Evolutionary conservation across 1,139 yeast species (phyloP), one percentile per base, ranked within the genome.

Genomic region (Debaryomyces subglobosus): DNA sequence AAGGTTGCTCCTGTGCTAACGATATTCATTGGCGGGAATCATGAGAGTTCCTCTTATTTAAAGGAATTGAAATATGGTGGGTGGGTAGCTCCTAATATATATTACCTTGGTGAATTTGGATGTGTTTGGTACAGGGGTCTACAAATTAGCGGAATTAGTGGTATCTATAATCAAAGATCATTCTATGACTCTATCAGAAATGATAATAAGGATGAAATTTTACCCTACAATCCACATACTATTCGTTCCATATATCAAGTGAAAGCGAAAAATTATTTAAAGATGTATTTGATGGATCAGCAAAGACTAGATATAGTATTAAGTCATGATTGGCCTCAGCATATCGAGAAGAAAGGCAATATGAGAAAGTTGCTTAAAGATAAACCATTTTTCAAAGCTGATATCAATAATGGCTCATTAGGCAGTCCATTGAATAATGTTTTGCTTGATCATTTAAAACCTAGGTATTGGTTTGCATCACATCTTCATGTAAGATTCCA

Each of bases 311-410:
- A 85, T 59, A 63, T 89, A 1, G 70, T 86, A 59, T 53, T 92
- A 49, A 81, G 89, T 41, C 99, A 94, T 64, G 99, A 94, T 68
- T 94, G 99, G 99, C 99, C 99, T 0, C 83, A 78, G 43, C 89
- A 89, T 2, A 84, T 91, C 15, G 89, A 79, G 42, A 69, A 81
- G 15, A 68, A 79, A 62, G 99, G 98, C 0, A 67, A 89, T 59
- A 39, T 74, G 9, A 51, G 61, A 0, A 53, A 58, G 33, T 68
- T 94, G 15, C 57, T 94, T 25, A 64, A 62, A 24, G 54, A 59
- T 21, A 94, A 95, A 63, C 90, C 87, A 0, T 88, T 78, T 60
- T 89, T 94, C 62, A 73, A 69, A 52, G 60, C 61, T 1, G 98
- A 94, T 63, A 78, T 91, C 1, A 68, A 73, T 2, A 69, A 68